Evolutionary conservation across 1,284 basidiomycete genomes (phyloP).

Genomic region (Abortiporus biennis): DNA sequence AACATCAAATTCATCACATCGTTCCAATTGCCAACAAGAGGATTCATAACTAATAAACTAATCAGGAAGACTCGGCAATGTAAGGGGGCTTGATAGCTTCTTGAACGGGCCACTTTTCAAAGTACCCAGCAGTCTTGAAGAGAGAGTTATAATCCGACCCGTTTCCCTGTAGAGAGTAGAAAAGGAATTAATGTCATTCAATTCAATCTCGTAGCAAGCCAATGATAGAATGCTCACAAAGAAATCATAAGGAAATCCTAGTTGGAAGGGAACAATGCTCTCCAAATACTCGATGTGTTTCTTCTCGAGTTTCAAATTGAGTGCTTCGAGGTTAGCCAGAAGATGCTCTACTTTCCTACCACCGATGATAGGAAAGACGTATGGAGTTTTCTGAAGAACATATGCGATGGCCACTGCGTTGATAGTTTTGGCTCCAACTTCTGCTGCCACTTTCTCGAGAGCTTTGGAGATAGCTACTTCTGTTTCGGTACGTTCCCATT

Average conservation of each 20-base stretch:
- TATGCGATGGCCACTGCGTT: constrained; percentile 40
- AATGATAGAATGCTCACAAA: constrained; percentile 35
- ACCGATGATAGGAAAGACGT: constrained; percentile 36
- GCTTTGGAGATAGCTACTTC: constrained; percentile 13
- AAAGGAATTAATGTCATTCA: not conserved
- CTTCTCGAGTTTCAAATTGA: constrained; percentile 31
- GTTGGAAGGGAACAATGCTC: constrained; percentile 29
- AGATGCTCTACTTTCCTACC: constrained; percentile 45
- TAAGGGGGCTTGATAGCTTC: constrained; percentile 17
- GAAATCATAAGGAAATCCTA: constrained; percentile 32
- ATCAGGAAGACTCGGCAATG: no score
- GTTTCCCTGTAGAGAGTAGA: constrained; percentile 21
- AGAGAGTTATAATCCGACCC: constrained; percentile 14
- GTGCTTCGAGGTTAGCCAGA: constrained; percentile 35
- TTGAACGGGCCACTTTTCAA: constrained; percentile 21
- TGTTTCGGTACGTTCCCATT: constrained; percentile 16
- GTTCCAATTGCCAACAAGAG: no score
- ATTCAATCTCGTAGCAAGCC: not conserved
- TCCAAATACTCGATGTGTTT: constrained; percentile 39
- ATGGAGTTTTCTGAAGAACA: constrained; percentile 35
- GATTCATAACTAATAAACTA: no score
- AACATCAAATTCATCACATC: no score
- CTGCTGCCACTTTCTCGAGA: constrained; percentile 30
- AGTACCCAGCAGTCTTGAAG: constrained; percentile 15
- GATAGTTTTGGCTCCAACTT: constrained; percentile 30